Base-by-base conservation (phyloP, 805 yeast genomes). In the Yamadazyma olivae region DNA sequence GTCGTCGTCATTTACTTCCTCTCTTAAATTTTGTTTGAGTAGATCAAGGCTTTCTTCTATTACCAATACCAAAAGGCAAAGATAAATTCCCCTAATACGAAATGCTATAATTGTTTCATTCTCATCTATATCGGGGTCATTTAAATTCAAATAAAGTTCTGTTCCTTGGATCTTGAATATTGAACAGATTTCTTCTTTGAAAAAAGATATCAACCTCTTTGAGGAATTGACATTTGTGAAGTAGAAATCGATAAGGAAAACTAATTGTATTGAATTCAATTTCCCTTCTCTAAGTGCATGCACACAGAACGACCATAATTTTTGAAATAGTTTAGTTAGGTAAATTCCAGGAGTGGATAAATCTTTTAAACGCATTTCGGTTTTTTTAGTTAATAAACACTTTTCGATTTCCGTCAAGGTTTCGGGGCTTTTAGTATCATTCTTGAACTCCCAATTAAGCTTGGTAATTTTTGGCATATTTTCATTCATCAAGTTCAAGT, bases 401-500 rank as follows among this genome's bases (percentile, higher is more conserved):
- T n/a, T n/a, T n/a, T n/a, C n/a, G n/a, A n/a, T n/a, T n/a, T n/a
- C n/a, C n/a, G n/a, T n/a, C n/a, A n/a, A n/a, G n/a, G n/a, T n/a
- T n/a, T n/a, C n/a, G n/a, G n/a, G n/a, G n/a, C n/a, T n/a, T n/a
- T n/a, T n/a, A n/a, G n/a, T n/a, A n/a, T n/a, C n/a, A n/a, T n/a
- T n/a, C n/a, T n/a, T 20, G 23, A 10, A 20, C 7, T 20, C 10
- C 23, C 23, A 20, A 20, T 20, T 10, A 7, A 20, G 9, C 23
- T 20, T 20, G 10, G 23, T 20, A 7, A 20, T 10, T 20, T 10
- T 20, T n/a, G n/a, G n/a, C 7, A 20, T 10, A 7, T 20, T 20
- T 18, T 35, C 38, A 18, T 49, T 50, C 65, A 64, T 55, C 27
- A 59, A 50, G 39, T 61, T 59, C 41, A 65, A 54, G 43, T 63